These are phyloP conservation scores for Citrullus colocynthis DNA, from an alignment of 306 rosid species.

Conservation along the genomic window DNA sequence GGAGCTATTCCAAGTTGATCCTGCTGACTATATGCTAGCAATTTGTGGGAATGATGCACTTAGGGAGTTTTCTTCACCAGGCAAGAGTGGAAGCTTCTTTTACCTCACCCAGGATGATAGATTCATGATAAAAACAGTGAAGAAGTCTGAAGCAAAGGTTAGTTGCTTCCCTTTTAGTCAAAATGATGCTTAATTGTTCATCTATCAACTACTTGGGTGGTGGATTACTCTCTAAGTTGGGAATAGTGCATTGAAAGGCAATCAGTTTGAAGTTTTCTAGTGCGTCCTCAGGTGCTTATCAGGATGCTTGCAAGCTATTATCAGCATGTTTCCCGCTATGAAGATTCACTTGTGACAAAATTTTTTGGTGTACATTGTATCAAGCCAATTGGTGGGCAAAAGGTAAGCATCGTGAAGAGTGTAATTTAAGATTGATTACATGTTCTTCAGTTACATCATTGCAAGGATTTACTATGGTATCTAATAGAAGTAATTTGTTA, in stretches of 20 bases:
- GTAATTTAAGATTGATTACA: background rate
- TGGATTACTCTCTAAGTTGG: background rate
- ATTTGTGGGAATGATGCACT: slow-evolving; percentile 86
- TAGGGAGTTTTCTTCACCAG: slow-evolving; percentile 92
- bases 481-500: background rate
- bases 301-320: slow-evolving; percentile 86
- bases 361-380: slow-evolving; percentile 93
- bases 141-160: slow-evolving; percentile 96
- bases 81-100: slow-evolving; percentile 91
- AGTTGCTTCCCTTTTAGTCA: slow-evolving; percentile 4
- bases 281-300: slow-evolving; percentile 57
- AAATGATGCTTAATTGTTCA: background rate
- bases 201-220: background rate
- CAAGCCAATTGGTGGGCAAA: slow-evolving; percentile 84
- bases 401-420: slow-evolving; percentile 31
- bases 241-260: background rate
- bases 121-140: slow-evolving; percentile 91
- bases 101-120: slow-evolving; percentile 92
- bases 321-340: slow-evolving; percentile 47
- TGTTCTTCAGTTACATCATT: background rate
- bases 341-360: slow-evolving; percentile 80
- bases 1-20: slow-evolving; percentile 70
- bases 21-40: slow-evolving; percentile 91
- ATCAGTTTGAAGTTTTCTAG: background rate
- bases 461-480: background rate